Evolutionary conservation across 371 early-diverging fungal genomes (phyloP), one percentile per base, ranked within the genome.

Genomic region (Rhizopus arrhizus): DNA sequence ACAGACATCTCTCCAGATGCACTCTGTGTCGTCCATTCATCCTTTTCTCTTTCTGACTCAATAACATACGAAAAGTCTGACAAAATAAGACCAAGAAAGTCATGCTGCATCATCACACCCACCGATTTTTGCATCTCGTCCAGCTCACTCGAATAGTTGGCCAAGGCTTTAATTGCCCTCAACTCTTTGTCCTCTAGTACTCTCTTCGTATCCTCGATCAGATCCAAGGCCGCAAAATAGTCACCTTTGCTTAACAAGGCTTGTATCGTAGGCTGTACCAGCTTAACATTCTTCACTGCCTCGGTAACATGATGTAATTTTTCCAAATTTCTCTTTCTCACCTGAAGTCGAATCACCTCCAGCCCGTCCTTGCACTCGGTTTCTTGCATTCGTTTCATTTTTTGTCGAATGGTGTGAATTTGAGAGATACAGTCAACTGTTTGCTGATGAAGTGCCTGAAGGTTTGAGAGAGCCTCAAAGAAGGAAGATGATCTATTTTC

Each of bases 381-480:
- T 13, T 81, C 65, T 11, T 91, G 86, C 5, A 93, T 80, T 35
- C 78, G 68, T 35, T 79, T 80, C 72, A 97, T 75, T 45, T 86
- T 83, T 33, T 78, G 76, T 10, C 93, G 84, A 49, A 96, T 81
- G 0, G 73, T 76, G 48, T 90, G 82, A 36, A 96, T 94, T 59
- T 97, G 89, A 0, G 79, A 75, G 3, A 96, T 88, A 64, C 96
- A 95, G 10, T 86, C 82, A 34, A 89, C 72, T 0, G 96, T 96
- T 59, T 97, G 94, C 3, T 85, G 84, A 64, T 97, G 94, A 43
- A 97, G 73, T 3, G 89, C 89, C 68, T 95, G 92, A 29, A 97
- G 80, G 62, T 94, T 95, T 9, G 93, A 89, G 3, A 97, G 78
- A 0, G 97, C 97, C 35, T 90, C 89, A 68, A 97, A 97, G 65